Base-by-base conservation (phyloP, 176 grass and related monocot genomes). In the Phyllostachys edulis region DNA sequence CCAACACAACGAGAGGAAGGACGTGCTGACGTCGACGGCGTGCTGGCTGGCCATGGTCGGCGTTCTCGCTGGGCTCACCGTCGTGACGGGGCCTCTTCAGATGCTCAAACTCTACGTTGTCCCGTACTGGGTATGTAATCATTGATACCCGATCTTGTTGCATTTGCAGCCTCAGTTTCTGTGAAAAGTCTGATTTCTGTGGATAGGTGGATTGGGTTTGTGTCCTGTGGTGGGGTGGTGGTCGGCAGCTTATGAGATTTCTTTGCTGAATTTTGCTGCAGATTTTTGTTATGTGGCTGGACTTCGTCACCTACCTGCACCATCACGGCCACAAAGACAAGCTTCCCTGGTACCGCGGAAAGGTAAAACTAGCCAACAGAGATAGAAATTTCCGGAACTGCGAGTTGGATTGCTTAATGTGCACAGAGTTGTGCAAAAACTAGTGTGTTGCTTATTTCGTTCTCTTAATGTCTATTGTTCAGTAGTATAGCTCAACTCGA, bases 261-360 rank as follows among this genome's bases (percentile, higher is more conserved):
- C 1, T 65, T 79, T 57, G 24, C 10, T 69, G 45, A 40, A 69
- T 75, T 84, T 64, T 55, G 18, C 5, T 89, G 63, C 82, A 93
- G 91, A 88, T 90, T 65, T 93, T 93, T 85, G 91, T 93, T 75
- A 80, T 86, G 88, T 93, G 91, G 88, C 87, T 93, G 88, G 91
- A 93, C 83, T 78, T 90, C 29, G 91, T 90, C 64, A 93, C 91
- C n/a, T 93, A 93, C 80, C 78, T 93, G 82, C 91, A 90, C 85
- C 91, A 93, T 67, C 91, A 93, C 32, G 88, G 88, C 13, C 88
- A 93, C 67, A 69, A 90, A 29, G 85, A 90, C 79, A 93, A 93
- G 76, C 85, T 93, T 68, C 91, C 91, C 14, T 93, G 91, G 91
- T 93, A 93, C 44, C 91, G 91, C 14, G 91, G 91, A 87, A 90